Base-by-base conservation (phyloP, 352 stramenopile species). In the Pseudoperonospora humuli region DNA sequence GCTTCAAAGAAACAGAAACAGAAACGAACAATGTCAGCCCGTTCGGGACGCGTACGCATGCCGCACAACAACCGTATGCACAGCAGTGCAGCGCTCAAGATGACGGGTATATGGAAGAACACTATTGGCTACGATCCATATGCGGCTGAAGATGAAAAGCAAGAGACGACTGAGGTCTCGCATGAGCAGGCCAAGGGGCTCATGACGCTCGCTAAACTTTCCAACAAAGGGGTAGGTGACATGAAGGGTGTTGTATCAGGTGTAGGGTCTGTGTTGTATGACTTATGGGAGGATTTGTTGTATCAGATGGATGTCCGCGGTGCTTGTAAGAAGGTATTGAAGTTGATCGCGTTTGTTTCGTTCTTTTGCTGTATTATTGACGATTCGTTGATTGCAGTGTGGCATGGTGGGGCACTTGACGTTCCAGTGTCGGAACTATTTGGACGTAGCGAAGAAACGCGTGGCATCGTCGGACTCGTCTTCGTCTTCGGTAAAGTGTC, bases 61-160 rank as follows among this genome's bases (percentile, higher is more conserved):
- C 95, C 95, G 57, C 93, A 98, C 73, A 97, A 97, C 72, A 98
- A 98, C 72, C 86, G 92, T 57, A 95, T 98, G 75, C 89, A 92
- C 58, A 97, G 88, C 39, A 95, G 76, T 44, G 75, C 75, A 24
- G 74, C 92, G 44, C 81, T 98, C 6, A 92, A 97, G 75, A 98
- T 96, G 68, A 96, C 77, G 31, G 91, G 88, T 18, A 98, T 98
- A 31, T 98, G 93, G 95, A 95, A 84, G 46, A 93, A 97, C 50
- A 98, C 93, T 2, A 98, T 98, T 59, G 93, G 93, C 37, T 95
- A 98, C 43, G 92, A 98, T 69, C 92, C 92, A 11, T 97, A 98
- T 51, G 91, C 93, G 2, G 73, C 70, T 28, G 63, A 75, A 23
- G 53, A 75, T 34, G 68, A 83, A 35, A 67, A 80, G 37, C 60